Conservation (phyloP, 768 basidiomycete species). For the Gautieria morchelliformis region DNA sequence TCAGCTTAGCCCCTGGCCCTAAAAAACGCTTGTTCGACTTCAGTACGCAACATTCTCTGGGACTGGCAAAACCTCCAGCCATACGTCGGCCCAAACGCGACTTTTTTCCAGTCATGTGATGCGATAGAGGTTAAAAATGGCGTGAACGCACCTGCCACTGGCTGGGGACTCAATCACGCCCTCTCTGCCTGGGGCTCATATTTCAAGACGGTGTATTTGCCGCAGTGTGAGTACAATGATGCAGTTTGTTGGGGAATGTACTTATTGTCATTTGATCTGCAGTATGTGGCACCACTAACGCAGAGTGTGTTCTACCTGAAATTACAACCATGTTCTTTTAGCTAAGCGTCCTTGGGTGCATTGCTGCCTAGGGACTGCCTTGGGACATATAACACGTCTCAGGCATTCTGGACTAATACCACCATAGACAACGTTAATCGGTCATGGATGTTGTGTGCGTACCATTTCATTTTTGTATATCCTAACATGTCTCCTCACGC, state of each 20-base stretch:
- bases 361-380: conserved; percentile 25
- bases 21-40: neutral
- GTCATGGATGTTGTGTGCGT: conserved; percentile 70
- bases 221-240: neutral
- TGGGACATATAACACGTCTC: conserved; percentile 30
- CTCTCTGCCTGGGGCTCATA: conserved; percentile 13
- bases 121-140: conserved; percentile 57
- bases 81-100: conserved; percentile 31
- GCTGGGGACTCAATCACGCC: conserved; percentile 14
- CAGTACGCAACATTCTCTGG: conserved; percentile 41
- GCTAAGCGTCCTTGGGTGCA: neutral
- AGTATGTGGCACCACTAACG: conserved; percentile 44
- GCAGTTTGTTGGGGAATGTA: neutral
- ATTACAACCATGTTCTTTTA: neutral
- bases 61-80: conserved; percentile 63
- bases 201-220: conserved; percentile 8
- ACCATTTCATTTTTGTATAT: conserved; percentile 5
- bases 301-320: conserved; percentile 32
- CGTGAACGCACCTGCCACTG: conserved; percentile 25
- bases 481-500: neutral
- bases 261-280: neutral
- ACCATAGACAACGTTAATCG: conserved; percentile 44
- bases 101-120: conserved; percentile 57
- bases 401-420: conserved; percentile 42
- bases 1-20: neutral